Conservation (phyloP, 805 yeast genomes). For the Ogataea chonburiensis region DNA sequence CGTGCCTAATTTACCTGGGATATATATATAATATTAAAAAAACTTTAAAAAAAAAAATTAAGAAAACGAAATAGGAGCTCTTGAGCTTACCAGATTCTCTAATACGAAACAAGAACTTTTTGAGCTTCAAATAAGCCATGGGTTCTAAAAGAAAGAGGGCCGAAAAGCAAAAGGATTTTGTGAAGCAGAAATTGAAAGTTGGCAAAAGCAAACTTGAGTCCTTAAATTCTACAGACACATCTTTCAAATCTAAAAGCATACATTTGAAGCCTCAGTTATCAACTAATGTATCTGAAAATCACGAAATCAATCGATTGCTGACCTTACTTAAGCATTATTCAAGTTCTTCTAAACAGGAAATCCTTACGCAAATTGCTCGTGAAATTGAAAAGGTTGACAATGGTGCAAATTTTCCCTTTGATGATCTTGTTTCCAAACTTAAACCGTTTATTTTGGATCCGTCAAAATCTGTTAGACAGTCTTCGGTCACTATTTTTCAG, state of each 20-base stretch:
- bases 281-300: conserved; percentile 32
- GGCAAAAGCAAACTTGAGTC: conserved; percentile 78
- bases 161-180: conserved; percentile 72
- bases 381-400: conserved; percentile 14
- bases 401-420: conserved; percentile 41
- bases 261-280: conserved; percentile 39
- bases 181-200: conserved; percentile 77
- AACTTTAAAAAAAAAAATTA: not conserved
- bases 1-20: too few species aligned
- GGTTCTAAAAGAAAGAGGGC: conserved; percentile 55
- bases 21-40: too few species aligned
- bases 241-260: conserved; percentile 68
- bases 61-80: too few species aligned
- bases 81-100: too few species aligned
- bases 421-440: conserved; percentile 54
- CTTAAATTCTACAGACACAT: conserved; percentile 78
- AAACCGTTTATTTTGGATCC: conserved; percentile 68
- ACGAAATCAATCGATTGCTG: conserved; percentile 58
- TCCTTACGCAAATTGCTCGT: conserved; percentile 44
- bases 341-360: conserved; percentile 67
- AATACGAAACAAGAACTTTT: not conserved
- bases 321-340: conserved; percentile 75
- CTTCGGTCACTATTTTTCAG: conserved; percentile 47
- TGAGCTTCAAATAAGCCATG: conserved; percentile 31
- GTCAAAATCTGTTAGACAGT: conserved; percentile 61